Evolutionary conservation across 257 asterid species (phyloP).

Genomic region (Rubia yunnanensis): DNA sequence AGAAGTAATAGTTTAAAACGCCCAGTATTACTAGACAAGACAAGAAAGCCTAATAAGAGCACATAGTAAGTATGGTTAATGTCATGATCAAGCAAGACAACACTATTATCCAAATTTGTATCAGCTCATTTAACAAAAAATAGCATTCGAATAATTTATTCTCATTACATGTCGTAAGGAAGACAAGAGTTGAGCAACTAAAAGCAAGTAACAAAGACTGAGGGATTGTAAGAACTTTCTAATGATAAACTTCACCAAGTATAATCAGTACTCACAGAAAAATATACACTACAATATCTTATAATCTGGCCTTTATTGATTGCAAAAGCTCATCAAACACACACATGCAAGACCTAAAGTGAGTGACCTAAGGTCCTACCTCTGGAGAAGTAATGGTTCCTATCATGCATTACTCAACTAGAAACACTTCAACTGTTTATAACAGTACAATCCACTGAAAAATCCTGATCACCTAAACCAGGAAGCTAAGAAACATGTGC

Average conservation of each 20-base stretch:
- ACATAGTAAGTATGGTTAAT: no score
- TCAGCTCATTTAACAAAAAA: neutral
- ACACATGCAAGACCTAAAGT: neutral
- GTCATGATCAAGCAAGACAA: neutral
- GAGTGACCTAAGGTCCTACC: neutral
- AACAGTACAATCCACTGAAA: neutral
- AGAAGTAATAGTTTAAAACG: slow-evolving; percentile 1
- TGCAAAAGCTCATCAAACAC: neutral
- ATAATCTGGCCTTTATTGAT: neutral
- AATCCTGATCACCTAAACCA: neutral
- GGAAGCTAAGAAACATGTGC: neutral
- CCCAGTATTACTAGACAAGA: neutral
- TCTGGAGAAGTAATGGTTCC: neutral
- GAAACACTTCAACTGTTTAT: neutral
- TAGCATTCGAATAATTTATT: neutral
- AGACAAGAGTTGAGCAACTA: neutral
- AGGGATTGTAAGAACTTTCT: neutral
- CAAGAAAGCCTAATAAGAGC: neutral
- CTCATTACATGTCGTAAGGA: neutral
- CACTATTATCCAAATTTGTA: neutral
- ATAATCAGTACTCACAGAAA: neutral
- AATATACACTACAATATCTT: neutral
- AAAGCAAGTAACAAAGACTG: neutral
- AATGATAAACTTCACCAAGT: neutral
- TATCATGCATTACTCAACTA: neutral